phyloP scores from a whole-genome alignment of 768 basidiomycete genomes.

The Boletus rex-veris region DNA sequence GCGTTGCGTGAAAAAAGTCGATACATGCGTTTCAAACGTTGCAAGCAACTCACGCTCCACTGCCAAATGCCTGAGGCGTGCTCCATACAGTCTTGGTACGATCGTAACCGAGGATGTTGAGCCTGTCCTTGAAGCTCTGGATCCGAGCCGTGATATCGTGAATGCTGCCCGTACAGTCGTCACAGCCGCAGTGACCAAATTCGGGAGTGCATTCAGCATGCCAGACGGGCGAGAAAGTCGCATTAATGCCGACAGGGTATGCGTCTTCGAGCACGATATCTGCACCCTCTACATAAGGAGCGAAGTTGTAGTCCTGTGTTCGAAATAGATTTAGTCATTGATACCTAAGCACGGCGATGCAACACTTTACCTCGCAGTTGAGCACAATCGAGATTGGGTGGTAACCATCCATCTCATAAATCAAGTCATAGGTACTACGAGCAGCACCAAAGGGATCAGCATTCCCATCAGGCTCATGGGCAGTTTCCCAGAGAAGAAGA shows the following conservation, averaged over 20 bases:
- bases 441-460: slow-evolving; percentile 64
- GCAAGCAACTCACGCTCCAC: slow-evolving; percentile 29
- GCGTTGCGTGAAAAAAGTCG: background rate
- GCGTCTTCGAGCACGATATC: slow-evolving; percentile 61
- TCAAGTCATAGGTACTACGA: slow-evolving; percentile 40
- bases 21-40: background rate
- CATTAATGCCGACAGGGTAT: slow-evolving; percentile 49
- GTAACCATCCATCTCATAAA: slow-evolving; percentile 51
- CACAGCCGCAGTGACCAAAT: slow-evolving; percentile 74
- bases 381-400: slow-evolving; percentile 56
- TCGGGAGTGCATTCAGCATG: slow-evolving; percentile 56
- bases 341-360: fast-evolving
- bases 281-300: slow-evolving; percentile 54
- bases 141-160: slow-evolving; percentile 64
- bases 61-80: slow-evolving; percentile 76
- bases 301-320: slow-evolving; percentile 60
- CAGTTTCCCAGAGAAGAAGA: slow-evolving; percentile 68
- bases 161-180: slow-evolving; percentile 60
- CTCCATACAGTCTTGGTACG: slow-evolving; percentile 70
- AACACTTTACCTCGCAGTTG: slow-evolving; percentile 38
- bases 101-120: slow-evolving; percentile 59
- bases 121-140: slow-evolving; percentile 59
- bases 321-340: background rate
- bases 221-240: slow-evolving; percentile 59
- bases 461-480: slow-evolving; percentile 70